phyloP scores from a whole-genome alignment of 371 early-diverging fungal species.

The Mortierella sp. region DNA sequence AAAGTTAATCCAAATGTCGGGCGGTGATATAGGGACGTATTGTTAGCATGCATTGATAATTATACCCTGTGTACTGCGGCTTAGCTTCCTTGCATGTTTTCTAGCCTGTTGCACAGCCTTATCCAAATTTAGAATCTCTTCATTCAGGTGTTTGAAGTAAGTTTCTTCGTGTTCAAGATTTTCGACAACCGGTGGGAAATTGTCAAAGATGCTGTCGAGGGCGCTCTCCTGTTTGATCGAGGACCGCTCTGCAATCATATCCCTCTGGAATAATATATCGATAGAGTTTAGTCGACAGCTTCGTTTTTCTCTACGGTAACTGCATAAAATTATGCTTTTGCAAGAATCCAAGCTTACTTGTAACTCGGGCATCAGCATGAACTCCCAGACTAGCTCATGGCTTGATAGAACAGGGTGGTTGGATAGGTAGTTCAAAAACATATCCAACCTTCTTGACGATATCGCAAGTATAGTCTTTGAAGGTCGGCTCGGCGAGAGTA shows the following conservation, averaged over 20 bases:
- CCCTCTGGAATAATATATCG: conserved; percentile 12
- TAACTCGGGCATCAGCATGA: conserved; percentile 62
- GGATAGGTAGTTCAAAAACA: conserved; percentile 64
- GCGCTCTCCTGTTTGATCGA: conserved; percentile 37
- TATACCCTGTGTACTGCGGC: conserved; percentile 45
- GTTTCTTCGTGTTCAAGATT: conserved; percentile 50
- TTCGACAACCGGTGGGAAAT: conserved; percentile 33
- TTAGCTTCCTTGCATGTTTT: conserved; percentile 35
- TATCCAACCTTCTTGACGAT: conserved; percentile 53
- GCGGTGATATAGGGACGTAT: not conserved
- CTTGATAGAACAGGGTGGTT: conserved; percentile 60
- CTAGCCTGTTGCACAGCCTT: conserved; percentile 39
- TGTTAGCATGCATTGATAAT: not conserved
- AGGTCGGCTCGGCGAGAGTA: conserved; percentile 60
- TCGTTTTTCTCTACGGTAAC: not conserved
- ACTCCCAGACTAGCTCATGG: conserved; percentile 64
- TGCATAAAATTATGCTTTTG: not conserved
- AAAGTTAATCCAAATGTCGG: not conserved
- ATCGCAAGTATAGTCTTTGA: conserved; percentile 56
- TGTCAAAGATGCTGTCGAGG: conserved; percentile 51
- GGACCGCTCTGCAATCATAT: conserved; percentile 37
- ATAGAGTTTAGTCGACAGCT: too few species aligned
- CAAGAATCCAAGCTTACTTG: conserved; percentile 43
- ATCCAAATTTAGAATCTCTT: conserved; percentile 35
- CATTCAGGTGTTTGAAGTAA: conserved; percentile 39